Evolutionary conservation across 2,329 filamentous ascomycete genomes (phyloP), one percentile per base, ranked within the genome.

Genomic region (Fusarium chuoi): DNA sequence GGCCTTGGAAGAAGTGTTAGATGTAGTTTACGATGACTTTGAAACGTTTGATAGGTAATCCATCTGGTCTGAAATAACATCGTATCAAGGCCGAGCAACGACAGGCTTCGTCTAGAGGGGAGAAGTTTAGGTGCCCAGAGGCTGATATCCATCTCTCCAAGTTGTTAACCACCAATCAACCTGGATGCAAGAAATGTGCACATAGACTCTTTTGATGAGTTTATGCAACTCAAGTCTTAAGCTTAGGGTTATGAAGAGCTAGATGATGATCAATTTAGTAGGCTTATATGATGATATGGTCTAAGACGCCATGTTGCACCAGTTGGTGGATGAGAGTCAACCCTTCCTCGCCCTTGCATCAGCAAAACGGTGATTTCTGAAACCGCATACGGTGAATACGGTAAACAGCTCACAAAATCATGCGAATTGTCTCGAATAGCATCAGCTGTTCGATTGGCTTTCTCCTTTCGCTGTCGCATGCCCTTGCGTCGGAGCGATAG

Each of bases 401-500:
- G 20, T 26, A 48, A 46, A 48, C 11, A 44, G 6, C 11, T 41
- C 33, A 61, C 24, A 41, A 22, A 3, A 33, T 39, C 24, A 65
- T 70, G 66, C 60, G 38, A 38, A 30, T 74, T 62, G 45, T 74
- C 62, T 59, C 30, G 30, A 68, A 57, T 44, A 18, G 44, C 62
- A 63, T 64, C 42, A 57, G 57, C 55, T 57, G 51, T 10, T 7
- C 22, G 26, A 59, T 46, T 59, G 58, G 35, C 12, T 48, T 46
- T 62, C 55, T 24, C 9, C 12, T 14, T 48, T 9, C 28, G 38
- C 26, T 17, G 28, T 54, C 14, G 28, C 59, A 62, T 41, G 30
- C 33, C 38, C 36, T 63, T 13, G 18, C 10, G 10, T 45, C 67
- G 71, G 66, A 71, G 67, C 17, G 42, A 54, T 58, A 38, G 46